These are phyloP conservation scores for Gigaspora rosea DNA, from an alignment of 192 early-diverging fungal species.

Conservation along the genomic window DNA sequence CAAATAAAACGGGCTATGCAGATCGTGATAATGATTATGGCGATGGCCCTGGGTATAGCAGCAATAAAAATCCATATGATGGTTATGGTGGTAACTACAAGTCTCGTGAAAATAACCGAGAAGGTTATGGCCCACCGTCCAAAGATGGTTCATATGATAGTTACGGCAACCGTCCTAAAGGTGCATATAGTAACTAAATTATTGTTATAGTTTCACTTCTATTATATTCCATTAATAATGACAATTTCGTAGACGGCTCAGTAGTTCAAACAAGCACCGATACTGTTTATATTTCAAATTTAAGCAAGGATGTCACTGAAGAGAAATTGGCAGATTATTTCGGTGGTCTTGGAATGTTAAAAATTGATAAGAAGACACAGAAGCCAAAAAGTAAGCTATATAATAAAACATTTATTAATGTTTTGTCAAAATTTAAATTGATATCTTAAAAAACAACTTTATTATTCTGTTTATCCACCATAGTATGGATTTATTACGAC, in stretches of 20 bases:
- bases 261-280: conserved; percentile 54
- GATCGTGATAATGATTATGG: conserved; percentile 21
- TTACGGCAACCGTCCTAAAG: conserved; percentile 6
- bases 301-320: conserved; percentile 64
- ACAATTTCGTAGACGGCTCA: conserved; percentile 35
- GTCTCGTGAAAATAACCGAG: conserved; percentile 23
- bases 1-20: conserved; percentile 2
- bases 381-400: conserved; percentile 58
- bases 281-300: conserved; percentile 71
- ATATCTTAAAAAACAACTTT: background rate
- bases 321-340: conserved; percentile 62
- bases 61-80: conserved; percentile 27
- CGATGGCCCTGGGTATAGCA: conserved; percentile 7
- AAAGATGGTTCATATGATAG: conserved; percentile 26
- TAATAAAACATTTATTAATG: background rate
- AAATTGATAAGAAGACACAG: conserved; percentile 63
- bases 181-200: conserved; percentile 1
- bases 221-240: background rate
- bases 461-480: background rate
- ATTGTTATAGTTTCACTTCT: background rate
- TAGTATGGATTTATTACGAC: conserved; percentile 74
- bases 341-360: conserved; percentile 71
- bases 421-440: background rate
- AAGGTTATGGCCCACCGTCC: background rate
- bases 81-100: conserved; percentile 22